These are phyloP conservation scores for Phytophthora pluvialis DNA, from an alignment of 352 stramenopile species.

Conservation along the genomic window DNA sequence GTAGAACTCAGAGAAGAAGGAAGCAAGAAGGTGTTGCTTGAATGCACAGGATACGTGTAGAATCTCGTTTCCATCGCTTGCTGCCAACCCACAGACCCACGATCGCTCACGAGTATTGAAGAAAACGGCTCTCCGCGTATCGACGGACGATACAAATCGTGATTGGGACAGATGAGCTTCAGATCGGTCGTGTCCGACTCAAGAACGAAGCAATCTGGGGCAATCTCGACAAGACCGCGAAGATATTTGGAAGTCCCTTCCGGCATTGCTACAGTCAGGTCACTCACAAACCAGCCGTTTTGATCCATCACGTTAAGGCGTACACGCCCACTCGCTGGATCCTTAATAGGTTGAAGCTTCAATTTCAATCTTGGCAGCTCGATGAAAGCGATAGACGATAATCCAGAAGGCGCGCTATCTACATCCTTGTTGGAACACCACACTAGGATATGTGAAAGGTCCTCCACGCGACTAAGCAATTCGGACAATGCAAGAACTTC, in stretches of 20 bases:
- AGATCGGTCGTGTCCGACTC: slow-evolving; percentile 84
- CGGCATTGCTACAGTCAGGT: slow-evolving; percentile 51
- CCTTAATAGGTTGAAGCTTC: slow-evolving; percentile 88
- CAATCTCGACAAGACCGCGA: slow-evolving; percentile 50
- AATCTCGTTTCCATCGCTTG: slow-evolving; percentile 93
- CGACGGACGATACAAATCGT: slow-evolving; percentile 81
- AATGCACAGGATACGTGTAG: slow-evolving; percentile 99
- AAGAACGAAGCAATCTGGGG: slow-evolving; percentile 71
- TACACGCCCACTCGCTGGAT: slow-evolving; percentile 50
- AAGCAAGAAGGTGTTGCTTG: slow-evolving; percentile 94
- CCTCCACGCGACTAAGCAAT: slow-evolving; percentile 95
- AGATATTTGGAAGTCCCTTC: slow-evolving; percentile 58
- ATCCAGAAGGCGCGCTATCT: neutral
- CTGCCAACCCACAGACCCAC: slow-evolving; percentile 83
- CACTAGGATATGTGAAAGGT: slow-evolving; percentile 97
- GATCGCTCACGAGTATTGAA: slow-evolving; percentile 76
- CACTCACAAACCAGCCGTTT: slow-evolving; percentile 85
- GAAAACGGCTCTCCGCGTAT: slow-evolving; percentile 85
- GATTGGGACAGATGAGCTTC: slow-evolving; percentile 81
- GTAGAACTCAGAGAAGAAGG: slow-evolving; percentile 96
- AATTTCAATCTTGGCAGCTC: slow-evolving; percentile 98
- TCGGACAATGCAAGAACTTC: slow-evolving; percentile 78
- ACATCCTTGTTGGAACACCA: slow-evolving; percentile 86
- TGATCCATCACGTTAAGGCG: slow-evolving; percentile 81
- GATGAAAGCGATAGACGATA: slow-evolving; percentile 92